Conservation (phyloP, 2,329 filamentous ascomycete species). For the Xylaria sp. region DNA sequence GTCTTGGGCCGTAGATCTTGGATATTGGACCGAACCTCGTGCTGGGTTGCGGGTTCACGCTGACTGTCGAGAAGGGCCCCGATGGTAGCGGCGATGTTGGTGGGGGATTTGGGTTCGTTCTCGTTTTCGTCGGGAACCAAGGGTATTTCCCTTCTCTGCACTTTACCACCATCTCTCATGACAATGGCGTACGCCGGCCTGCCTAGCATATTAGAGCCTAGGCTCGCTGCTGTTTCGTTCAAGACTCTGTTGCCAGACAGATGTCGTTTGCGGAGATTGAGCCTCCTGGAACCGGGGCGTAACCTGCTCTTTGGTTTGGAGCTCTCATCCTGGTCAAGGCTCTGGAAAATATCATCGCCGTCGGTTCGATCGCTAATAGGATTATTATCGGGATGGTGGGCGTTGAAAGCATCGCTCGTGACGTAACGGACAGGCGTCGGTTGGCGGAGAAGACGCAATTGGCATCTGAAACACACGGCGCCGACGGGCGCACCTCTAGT, state of each 20-base stretch:
- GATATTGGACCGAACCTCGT: constrained; percentile 58
- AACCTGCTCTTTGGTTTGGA: constrained; percentile 13
- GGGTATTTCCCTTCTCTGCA: constrained; percentile 25
- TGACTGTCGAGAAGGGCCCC: constrained; percentile 47
- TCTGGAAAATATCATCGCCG: neutral
- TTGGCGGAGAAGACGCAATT: constrained; percentile 47
- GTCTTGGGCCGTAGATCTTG: constrained; percentile 59
- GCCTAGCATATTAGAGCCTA: constrained; percentile 51
- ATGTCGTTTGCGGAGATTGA: constrained; percentile 35
- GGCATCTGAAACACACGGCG: constrained; percentile 54
- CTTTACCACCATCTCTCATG: constrained; percentile 52
- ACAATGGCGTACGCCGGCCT: constrained; percentile 59
- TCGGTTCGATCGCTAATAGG: neutral
- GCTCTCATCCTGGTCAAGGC: neutral
- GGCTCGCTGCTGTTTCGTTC: constrained; percentile 36
- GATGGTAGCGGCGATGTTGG: constrained; percentile 47
- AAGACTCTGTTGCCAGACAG: constrained; percentile 43
- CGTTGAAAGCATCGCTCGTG: constrained; percentile 22
- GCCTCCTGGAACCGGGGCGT: constrained; percentile 16
- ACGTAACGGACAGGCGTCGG: constrained; percentile 21
- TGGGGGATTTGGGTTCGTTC: constrained; percentile 17
- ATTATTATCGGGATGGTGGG: neutral
- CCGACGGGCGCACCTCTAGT: constrained; percentile 46
- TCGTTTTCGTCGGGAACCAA: neutral
- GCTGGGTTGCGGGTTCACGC: constrained; percentile 40